Evolutionary conservation across 768 basidiomycete species (phyloP).

Genomic region (Termitomyces titanicus): DNA sequence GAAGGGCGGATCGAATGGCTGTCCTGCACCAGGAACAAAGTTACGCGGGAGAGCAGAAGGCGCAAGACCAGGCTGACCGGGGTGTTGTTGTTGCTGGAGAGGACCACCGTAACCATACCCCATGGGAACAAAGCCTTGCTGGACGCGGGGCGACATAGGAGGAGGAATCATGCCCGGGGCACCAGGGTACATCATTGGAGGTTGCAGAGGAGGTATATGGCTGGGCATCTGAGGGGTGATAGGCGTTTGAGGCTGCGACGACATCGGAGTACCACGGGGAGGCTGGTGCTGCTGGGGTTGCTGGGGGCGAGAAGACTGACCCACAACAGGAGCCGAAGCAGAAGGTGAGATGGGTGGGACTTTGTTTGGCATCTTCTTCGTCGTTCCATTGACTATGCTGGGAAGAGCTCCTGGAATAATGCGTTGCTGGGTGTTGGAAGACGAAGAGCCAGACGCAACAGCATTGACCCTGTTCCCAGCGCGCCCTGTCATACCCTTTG

Average conservation of each 20-base stretch:
- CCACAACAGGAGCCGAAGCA: constrained; percentile 22
- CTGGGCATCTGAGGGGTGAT: constrained; percentile 42
- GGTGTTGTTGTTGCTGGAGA: constrained; percentile 34
- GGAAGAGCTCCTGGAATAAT: constrained; percentile 28
- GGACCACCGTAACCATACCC: constrained; percentile 51
- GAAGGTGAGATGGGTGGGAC: constrained; percentile 25
- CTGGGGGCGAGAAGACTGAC: constrained; percentile 30
- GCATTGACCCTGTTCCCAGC: constrained; percentile 44
- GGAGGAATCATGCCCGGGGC: constrained; percentile 40
- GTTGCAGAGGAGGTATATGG: constrained; percentile 40
- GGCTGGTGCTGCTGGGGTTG: constrained; percentile 27
- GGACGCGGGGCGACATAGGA: constrained; percentile 53
- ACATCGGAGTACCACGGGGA: constrained; percentile 31
- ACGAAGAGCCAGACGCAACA: constrained; percentile 40
- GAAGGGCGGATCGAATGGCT: constrained; percentile 53
- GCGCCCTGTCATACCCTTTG: constrained; percentile 40
- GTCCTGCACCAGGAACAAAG: constrained; percentile 42
- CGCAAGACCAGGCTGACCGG: constrained; percentile 35
- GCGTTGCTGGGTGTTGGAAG: constrained; percentile 20
- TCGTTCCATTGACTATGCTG: constrained; percentile 36
- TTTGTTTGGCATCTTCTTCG: constrained; percentile 66
- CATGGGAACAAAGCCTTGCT: constrained; percentile 45
- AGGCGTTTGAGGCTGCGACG: constrained; percentile 47
- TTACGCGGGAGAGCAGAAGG: constrained; percentile 53
- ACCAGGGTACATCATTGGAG: constrained; percentile 43